A percentile compares a stretch with the other conserved stretches of the same genome.
phyloP scores from a whole-genome alignment of 108 stramenopile genomes.

The Conticribra guillardii region DNA sequence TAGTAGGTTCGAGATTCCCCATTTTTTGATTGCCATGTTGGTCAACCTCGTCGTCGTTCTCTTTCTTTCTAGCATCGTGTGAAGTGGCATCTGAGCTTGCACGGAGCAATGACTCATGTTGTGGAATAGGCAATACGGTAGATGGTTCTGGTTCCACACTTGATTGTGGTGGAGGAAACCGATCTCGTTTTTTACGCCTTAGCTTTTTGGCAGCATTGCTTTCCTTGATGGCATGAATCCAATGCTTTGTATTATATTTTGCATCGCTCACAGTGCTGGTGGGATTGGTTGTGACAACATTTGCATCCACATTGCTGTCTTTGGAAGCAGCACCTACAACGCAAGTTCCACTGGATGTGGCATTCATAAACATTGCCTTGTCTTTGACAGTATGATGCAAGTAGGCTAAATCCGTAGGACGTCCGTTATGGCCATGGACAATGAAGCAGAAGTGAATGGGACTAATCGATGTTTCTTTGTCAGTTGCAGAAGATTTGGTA shows the following conservation, averaged over 20 bases:
- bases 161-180: constrained; percentile 3
- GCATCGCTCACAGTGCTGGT: neutral
- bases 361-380: constrained; percentile 22
- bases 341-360: constrained; percentile 14
- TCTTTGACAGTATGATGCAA: constrained; percentile 21
- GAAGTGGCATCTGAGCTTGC: neutral
- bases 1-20: too few relatives aligned
- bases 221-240: neutral
- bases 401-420: constrained; percentile 33
- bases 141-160: too few relatives aligned
- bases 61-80: neutral
- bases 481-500: neutral
- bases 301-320: too few relatives aligned
- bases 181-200: constrained; percentile 32
- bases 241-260: neutral
- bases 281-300: neutral
- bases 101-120: neutral
- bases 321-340: neutral
- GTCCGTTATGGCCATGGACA: constrained; percentile 39
- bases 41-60: neutral
- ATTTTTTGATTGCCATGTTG: too few relatives aligned
- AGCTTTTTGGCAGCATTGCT: neutral
- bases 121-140: too few relatives aligned
- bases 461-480: neutral
- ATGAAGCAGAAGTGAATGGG: constrained; percentile 30